Evolutionary conservation across 108 stramenopile genomes (phyloP).

Genomic region (Cyclotella atomus): DNA sequence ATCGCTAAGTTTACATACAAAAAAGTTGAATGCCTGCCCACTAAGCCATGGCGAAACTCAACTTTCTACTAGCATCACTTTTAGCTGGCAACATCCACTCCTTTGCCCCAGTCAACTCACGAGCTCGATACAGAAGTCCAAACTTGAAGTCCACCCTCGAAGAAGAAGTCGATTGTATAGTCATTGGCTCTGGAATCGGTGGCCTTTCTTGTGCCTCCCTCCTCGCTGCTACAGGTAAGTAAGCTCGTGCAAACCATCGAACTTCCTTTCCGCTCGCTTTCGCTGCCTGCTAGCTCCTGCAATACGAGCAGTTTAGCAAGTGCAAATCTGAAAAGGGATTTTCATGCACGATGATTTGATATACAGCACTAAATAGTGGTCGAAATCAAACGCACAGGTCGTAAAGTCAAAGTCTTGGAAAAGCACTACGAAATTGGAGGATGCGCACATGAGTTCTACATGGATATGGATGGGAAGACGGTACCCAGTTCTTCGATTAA

Average conservation of each 20-base stretch:
- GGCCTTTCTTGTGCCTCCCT: conserved; percentile 88
- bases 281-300: too few relatives aligned
- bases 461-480: conserved; percentile 33
- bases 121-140: neutral
- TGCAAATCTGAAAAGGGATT: too few relatives aligned
- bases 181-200: conserved; percentile 89
- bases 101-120: too few relatives aligned
- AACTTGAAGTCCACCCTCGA: neutral
- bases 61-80: neutral
- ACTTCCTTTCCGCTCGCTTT: too few relatives aligned
- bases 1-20: too few relatives aligned
- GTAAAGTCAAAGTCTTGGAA: conserved; percentile 77
- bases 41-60: too few relatives aligned
- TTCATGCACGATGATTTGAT: too few relatives aligned
- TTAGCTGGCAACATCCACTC: neutral
- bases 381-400: too few relatives aligned
- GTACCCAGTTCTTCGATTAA: conserved; percentile 25
- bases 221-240: conserved; percentile 66
- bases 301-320: too few relatives aligned
- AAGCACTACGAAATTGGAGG: conserved; percentile 85
- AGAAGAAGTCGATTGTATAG: conserved; percentile 78
- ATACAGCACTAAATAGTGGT: too few relatives aligned
- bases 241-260: too few relatives aligned
- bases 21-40: too few relatives aligned
- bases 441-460: conserved; percentile 69